A percentile compares a stretch with the other conserved stretches of the same genome.
phyloP scores from a whole-genome alignment of 1,284 basidiomycete species.

The Ganoderma multipileum region DNA sequence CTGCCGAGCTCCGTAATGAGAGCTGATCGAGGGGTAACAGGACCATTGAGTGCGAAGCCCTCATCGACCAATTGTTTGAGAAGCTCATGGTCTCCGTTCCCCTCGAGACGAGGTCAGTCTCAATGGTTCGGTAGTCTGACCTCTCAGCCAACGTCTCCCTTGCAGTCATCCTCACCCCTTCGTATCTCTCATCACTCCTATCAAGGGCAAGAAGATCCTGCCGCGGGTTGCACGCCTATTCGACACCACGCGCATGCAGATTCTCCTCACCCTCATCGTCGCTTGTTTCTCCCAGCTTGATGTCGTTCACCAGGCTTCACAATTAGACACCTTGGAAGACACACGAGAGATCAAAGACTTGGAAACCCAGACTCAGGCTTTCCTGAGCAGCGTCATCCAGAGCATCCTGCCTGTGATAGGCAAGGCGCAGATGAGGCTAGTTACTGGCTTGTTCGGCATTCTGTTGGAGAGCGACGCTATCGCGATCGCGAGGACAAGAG shows the following conservation, averaged over 20 bases:
- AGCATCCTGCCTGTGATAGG: slow-evolving; percentile 86
- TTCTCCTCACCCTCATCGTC: slow-evolving; percentile 89
- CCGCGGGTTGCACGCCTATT: slow-evolving; percentile 92
- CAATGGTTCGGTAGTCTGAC: neutral
- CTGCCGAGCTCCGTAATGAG: neutral
- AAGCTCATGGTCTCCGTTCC: slow-evolving; percentile 89
- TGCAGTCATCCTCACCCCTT: slow-evolving; percentile 93
- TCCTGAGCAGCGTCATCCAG: slow-evolving; percentile 87
- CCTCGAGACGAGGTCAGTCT: slow-evolving; percentile 80
- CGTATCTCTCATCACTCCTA: slow-evolving; percentile 87
- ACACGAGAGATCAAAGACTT: slow-evolving; percentile 73
- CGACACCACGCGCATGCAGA: slow-evolving; percentile 81
- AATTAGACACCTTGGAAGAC: slow-evolving; percentile 75
- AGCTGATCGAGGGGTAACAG: slow-evolving; percentile 12
- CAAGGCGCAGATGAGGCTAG: slow-evolving; percentile 79
- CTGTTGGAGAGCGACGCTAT: slow-evolving; percentile 83
- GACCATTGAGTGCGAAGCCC: slow-evolving; percentile 56
- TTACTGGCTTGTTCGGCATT: slow-evolving; percentile 88
- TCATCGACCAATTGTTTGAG: slow-evolving; percentile 82
- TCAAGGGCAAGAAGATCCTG: slow-evolving; percentile 94
- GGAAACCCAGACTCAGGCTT: slow-evolving; percentile 89
- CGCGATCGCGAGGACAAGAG: slow-evolving; percentile 77
- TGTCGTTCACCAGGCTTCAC: slow-evolving; percentile 78
- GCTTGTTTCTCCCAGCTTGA: slow-evolving; percentile 95
- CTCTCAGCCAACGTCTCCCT: slow-evolving; percentile 7